phyloP scores from a whole-genome alignment of 75 land plant genomes.

The Chamaecyparis obtusa region DNA sequence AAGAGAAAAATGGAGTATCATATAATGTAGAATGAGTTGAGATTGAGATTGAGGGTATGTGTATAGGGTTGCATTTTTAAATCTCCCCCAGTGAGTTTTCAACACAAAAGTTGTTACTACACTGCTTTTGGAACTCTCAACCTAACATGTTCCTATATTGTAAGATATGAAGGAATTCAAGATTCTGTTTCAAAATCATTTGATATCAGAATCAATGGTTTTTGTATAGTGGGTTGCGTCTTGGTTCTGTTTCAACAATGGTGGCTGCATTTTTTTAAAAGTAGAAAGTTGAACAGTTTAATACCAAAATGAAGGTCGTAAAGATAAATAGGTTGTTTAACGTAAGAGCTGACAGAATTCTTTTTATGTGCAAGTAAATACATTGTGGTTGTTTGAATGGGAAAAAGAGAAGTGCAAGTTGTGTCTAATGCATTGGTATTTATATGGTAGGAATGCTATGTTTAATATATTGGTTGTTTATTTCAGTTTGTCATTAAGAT shows the following conservation, averaged over 20 bases:
- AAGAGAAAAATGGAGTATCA: not conserved
- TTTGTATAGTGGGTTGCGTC: not conserved
- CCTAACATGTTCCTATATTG: not conserved
- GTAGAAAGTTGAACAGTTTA: not conserved
- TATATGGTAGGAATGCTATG: no score
- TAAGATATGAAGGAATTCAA: not conserved
- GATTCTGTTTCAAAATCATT: not conserved
- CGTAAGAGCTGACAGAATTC: no score
- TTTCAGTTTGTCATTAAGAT: no score
- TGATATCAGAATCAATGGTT: not conserved
- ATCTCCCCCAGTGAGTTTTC: not conserved
- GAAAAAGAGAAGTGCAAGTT: no score
- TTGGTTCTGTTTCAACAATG: not conserved
- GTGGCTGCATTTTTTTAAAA: not conserved
- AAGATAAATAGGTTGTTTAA: no score
- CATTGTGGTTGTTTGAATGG: no score
- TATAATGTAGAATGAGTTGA: not conserved
- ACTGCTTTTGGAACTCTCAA: not conserved
- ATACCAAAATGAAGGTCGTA: no score
- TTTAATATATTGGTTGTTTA: no score
- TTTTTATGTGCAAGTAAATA: no score
- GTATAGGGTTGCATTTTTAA: not conserved
- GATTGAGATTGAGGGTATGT: constrained; percentile 2
- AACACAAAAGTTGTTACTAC: not conserved
- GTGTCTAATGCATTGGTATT: no score